Conservation (phyloP, 805 yeast genomes). For the Saccharomycopsis schoenii region DNA sequence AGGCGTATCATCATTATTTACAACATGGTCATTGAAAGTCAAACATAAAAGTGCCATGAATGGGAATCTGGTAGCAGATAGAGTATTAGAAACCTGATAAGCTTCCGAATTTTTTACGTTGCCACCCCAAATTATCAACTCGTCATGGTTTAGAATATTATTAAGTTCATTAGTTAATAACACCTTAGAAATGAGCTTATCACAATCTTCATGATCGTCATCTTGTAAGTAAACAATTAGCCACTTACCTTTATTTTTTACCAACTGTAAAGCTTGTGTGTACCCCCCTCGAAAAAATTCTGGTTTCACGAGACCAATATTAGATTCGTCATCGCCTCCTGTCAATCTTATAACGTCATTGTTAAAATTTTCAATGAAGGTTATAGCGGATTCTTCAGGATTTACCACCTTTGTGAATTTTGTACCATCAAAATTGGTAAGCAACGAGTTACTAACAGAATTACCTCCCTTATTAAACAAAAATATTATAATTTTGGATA, state of each 20-base stretch:
- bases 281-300: slow-evolving; percentile 63
- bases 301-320: slow-evolving; percentile 13
- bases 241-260: slow-evolving; percentile 63
- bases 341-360: slow-evolving; percentile 25
- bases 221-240: slow-evolving; percentile 66
- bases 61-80: slow-evolving; percentile 70
- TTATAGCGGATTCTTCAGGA: slow-evolving; percentile 44
- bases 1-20: slow-evolving; percentile 44
- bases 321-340: slow-evolving; percentile 6
- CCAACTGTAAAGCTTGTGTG: slow-evolving; percentile 63
- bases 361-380: slow-evolving; percentile 43
- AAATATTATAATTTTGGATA: not conserved
- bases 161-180: slow-evolving; percentile 43
- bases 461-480: not conserved
- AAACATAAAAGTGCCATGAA: slow-evolving; percentile 68
- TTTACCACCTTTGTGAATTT: slow-evolving; percentile 29
- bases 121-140: slow-evolving; percentile 79
- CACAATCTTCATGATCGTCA: slow-evolving; percentile 55
- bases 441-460: not conserved
- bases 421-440: not conserved
- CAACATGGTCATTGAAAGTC: slow-evolving; percentile 41
- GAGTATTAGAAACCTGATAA: slow-evolving; percentile 67
- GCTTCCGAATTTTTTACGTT: slow-evolving; percentile 75
- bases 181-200: slow-evolving; percentile 42
- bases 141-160: slow-evolving; percentile 36